These are phyloP conservation scores for Tolypocladium sp. DNA, from an alignment of 2,329 filamentous ascomycete genomes.

Conservation along the genomic window DNA sequence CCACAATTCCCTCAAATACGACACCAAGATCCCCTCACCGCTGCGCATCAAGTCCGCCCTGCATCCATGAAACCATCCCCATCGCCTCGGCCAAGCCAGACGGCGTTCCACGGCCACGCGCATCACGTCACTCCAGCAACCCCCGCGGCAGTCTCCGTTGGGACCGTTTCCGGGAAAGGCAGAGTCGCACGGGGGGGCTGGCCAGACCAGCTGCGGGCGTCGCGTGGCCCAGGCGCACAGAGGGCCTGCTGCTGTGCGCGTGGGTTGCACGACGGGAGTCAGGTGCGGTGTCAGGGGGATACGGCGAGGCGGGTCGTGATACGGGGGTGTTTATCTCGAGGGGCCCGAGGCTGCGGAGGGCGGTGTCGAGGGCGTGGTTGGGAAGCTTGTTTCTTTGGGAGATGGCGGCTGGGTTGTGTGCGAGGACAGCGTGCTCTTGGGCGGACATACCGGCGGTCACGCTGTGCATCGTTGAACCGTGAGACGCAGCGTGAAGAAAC, in stretches of 20 bases:
- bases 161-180: neutral
- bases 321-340: neutral
- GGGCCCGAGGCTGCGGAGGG: neutral
- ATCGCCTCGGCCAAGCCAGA: neutral
- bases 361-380: neutral
- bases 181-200: neutral
- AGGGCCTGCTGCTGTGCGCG: neutral
- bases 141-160: no score
- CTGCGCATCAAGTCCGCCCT: neutral
- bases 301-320: neutral
- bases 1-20: neutral
- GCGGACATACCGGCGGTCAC: no score
- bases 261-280: neutral
- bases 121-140: neutral
- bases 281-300: neutral
- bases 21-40: neutral
- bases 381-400: no score
- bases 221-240: neutral
- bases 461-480: neutral
- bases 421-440: neutral
- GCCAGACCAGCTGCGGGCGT: neutral
- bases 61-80: neutral
- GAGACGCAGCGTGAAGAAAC: no score
- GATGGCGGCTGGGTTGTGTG: neutral
- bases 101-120: neutral